phyloP scores from a whole-genome alignment of 1,284 basidiomycete species.

The Papiliotrema fonsecae region DNA sequence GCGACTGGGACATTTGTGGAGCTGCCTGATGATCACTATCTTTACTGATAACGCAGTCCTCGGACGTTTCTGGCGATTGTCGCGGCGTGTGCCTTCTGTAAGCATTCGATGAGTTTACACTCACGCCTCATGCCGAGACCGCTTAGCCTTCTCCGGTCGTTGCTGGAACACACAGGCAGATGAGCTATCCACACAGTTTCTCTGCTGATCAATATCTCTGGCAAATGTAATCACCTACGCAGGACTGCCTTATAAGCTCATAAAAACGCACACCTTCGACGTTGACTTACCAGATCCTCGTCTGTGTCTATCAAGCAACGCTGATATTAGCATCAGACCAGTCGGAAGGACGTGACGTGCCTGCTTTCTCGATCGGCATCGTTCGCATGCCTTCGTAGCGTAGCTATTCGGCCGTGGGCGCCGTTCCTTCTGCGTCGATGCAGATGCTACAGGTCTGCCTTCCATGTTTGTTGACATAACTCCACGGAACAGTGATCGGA shows the following conservation, averaged over 20 bases:
- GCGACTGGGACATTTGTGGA: background rate
- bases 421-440: background rate
- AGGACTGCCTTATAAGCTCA: background rate
- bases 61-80: background rate
- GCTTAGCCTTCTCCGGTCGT: constrained; percentile 4
- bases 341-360: background rate
- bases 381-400: constrained; percentile 1
- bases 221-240: background rate
- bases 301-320: constrained; percentile 1
- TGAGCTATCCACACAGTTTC: constrained; percentile 4
- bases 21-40: background rate
- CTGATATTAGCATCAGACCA: background rate
- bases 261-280: background rate
- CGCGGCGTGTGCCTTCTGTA: background rate
- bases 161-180: constrained; percentile 1
- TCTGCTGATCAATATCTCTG: background rate
- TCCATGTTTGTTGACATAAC: background rate
- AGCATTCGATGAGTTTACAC: too few species aligned
- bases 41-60: background rate
- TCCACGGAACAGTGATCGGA: background rate
- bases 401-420: constrained; percentile 2
- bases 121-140: constrained; percentile 11
- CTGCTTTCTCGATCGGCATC: constrained; percentile 6
- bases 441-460: background rate
- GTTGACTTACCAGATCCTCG: background rate